Conservation (phyloP, 768 basidiomycete species). For the Lactifluus pinguis region DNA sequence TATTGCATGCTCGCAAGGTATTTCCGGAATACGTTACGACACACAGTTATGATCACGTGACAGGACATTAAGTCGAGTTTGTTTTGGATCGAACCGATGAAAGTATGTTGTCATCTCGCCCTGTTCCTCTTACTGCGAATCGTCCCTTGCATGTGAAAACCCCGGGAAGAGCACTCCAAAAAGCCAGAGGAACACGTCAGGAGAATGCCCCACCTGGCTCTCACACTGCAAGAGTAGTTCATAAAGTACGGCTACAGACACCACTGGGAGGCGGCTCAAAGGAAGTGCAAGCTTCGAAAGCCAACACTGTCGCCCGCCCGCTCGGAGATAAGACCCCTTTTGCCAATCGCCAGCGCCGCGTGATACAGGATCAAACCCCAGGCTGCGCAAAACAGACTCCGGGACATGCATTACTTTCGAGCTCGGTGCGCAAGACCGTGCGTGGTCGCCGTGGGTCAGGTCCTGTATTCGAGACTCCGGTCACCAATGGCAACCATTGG, state of each 20-base stretch:
- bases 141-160: slow-evolving; percentile 36
- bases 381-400: slow-evolving; percentile 26
- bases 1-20: too few species aligned
- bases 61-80: too few species aligned
- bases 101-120: slow-evolving; percentile 19
- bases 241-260: slow-evolving; percentile 27
- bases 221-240: slow-evolving; percentile 39
- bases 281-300: slow-evolving; percentile 20
- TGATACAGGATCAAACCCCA: slow-evolving; percentile 19
- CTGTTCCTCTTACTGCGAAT: slow-evolving; percentile 24
- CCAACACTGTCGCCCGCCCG: slow-evolving; percentile 32
- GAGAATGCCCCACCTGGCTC: slow-evolving; percentile 42
- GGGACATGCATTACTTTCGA: slow-evolving; percentile 45
- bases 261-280: slow-evolving; percentile 26
- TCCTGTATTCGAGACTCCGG: slow-evolving; percentile 56
- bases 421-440: slow-evolving; percentile 57
- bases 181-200: slow-evolving; percentile 31
- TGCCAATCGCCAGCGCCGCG: slow-evolving; percentile 47
- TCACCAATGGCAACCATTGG: slow-evolving; percentile 61
- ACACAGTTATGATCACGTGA: too few species aligned
- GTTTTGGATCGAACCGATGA: too few species aligned
- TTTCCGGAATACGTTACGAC: too few species aligned
- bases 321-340: slow-evolving; percentile 72
- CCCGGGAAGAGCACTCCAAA: slow-evolving; percentile 40
- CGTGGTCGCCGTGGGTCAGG: slow-evolving; percentile 44